phyloP scores from a whole-genome alignment of 2,329 filamentous ascomycete genomes.

The Pseudogymnoascus sp. region DNA sequence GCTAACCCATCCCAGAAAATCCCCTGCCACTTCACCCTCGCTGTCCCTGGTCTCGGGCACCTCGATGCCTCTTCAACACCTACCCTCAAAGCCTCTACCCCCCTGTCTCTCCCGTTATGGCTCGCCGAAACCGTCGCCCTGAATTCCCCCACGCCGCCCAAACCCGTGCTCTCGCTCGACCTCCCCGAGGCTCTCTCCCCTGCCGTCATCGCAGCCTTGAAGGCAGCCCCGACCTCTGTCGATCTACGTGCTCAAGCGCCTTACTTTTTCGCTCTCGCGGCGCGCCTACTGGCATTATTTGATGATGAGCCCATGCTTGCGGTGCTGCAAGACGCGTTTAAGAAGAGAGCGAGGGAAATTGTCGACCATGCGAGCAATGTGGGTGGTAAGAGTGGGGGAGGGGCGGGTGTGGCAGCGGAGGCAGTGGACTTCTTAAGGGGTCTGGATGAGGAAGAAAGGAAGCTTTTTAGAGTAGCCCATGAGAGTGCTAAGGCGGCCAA shows the following conservation, averaged over 20 bases:
- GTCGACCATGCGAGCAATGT: conserved; percentile 85
- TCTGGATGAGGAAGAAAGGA: conserved; percentile 82
- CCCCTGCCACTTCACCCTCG: conserved; percentile 88
- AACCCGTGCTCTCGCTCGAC: conserved; percentile 68
- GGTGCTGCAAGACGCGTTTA: conserved; percentile 70
- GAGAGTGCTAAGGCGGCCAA: conserved; percentile 64
- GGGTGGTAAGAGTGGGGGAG: conserved; percentile 61
- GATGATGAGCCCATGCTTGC: conserved; percentile 63
- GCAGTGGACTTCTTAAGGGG: conserved; percentile 79
- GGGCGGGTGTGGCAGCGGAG: conserved; percentile 61
- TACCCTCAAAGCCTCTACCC: conserved; percentile 71
- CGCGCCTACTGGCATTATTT: conserved; percentile 81
- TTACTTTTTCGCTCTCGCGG: conserved; percentile 81
- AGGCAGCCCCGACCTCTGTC: conserved; percentile 80
- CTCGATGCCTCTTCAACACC: conserved; percentile 70
- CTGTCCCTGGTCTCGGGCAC: conserved; percentile 79
- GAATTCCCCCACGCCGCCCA: conserved; percentile 39
- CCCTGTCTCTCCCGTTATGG: conserved; percentile 82
- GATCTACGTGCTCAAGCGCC: conserved; percentile 74
- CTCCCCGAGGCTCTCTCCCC: conserved; percentile 69
- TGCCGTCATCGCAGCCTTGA: conserved; percentile 79
- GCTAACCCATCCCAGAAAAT: conserved; percentile 59
- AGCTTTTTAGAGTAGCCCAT: conserved; percentile 65
- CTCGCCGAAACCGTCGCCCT: conserved; percentile 88
- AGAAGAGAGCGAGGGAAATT: conserved; percentile 71